Conservation (phyloP, 805 yeast species). For the Myxozyma udenii region DNA sequence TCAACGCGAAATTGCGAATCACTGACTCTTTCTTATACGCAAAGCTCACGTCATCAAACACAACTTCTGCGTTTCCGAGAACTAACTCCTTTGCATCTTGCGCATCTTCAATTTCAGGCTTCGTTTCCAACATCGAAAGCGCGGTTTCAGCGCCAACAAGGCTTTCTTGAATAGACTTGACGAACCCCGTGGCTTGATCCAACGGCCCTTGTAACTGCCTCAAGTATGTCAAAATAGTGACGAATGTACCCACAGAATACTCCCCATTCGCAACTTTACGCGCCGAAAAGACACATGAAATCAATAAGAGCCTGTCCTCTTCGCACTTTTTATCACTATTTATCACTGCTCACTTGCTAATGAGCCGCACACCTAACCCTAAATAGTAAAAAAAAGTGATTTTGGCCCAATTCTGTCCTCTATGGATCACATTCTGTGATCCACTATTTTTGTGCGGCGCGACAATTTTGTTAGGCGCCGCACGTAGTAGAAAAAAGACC, state of each 20-base stretch:
- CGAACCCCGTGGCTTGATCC: slow-evolving; percentile 19
- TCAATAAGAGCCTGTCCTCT: too few relatives aligned
- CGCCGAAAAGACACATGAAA: slow-evolving; percentile 22
- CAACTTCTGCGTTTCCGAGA: slow-evolving; percentile 40
- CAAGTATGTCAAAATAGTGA: slow-evolving; percentile 24
- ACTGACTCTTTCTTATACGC: slow-evolving; percentile 49
- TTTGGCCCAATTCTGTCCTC: too few relatives aligned
- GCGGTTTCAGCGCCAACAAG: slow-evolving; percentile 25
- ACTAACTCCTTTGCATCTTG: slow-evolving; percentile 8
- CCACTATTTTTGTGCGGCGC: too few relatives aligned
- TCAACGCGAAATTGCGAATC: slow-evolving; percentile 57
- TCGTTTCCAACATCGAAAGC: slow-evolving; percentile 16
- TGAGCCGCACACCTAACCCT: too few relatives aligned
- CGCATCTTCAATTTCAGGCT: slow-evolving; percentile 19
- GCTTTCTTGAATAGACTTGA: slow-evolving; percentile 21
- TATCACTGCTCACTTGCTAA: too few relatives aligned
- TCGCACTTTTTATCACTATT: too few relatives aligned
- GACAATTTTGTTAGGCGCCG: too few relatives aligned
- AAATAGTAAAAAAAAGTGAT: too few relatives aligned
- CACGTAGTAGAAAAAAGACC: too few relatives aligned
- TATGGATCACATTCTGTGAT: too few relatives aligned
- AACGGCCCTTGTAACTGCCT: slow-evolving; percentile 27
- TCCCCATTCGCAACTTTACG: slow-evolving; percentile 17
- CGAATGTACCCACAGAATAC: slow-evolving; percentile 25
- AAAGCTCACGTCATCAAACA: slow-evolving; percentile 62